phyloP scores from a whole-genome alignment of 495 filamentous ascomycete genomes.

The Penicillium nucicola region DNA sequence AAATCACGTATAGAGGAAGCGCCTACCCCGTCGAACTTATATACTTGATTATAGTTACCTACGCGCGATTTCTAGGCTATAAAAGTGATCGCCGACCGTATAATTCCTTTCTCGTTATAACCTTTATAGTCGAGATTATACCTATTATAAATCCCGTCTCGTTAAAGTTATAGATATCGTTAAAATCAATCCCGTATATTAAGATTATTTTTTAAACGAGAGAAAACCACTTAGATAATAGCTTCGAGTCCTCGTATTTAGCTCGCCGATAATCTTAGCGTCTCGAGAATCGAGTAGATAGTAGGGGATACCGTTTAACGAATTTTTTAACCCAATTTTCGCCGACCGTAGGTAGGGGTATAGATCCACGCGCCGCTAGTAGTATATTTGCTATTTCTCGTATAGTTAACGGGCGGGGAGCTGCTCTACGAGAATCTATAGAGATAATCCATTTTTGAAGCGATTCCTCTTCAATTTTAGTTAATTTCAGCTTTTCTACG shows the following conservation, averaged over 20 bases:
- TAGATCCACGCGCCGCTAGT: too few relatives aligned
- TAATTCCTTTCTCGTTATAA: slow-evolving; percentile 24
- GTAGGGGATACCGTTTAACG: background rate
- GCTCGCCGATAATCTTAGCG: slow-evolving; percentile 28
- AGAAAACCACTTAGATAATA: slow-evolving; percentile 30
- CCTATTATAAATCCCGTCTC: slow-evolving; percentile 39
- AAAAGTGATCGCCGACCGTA: slow-evolving; percentile 5
- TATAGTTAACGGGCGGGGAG: too few relatives aligned
- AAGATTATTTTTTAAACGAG: slow-evolving; percentile 27
- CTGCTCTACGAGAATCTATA: too few relatives aligned
- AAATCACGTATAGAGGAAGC: background rate
- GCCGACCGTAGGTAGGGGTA: background rate
- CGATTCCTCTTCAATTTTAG: too few relatives aligned
- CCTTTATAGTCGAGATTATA: slow-evolving; percentile 20
- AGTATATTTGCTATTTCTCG: too few relatives aligned
- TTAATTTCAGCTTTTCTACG: too few relatives aligned
- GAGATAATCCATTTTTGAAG: too few relatives aligned
- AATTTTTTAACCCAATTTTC: background rate
- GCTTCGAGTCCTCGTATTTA: slow-evolving; percentile 32
- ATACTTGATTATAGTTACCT: slow-evolving; percentile 28
- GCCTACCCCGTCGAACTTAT: slow-evolving; percentile 10
- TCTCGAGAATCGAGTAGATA: slow-evolving; percentile 19
- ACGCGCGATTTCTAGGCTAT: slow-evolving; percentile 37
- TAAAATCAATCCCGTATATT: slow-evolving; percentile 19
- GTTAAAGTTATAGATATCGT: slow-evolving; percentile 45